Evolutionary conservation across 2,329 filamentous ascomycete genomes (phyloP), one percentile per base, ranked within the genome.

Genomic region (Cordyceps javanica): DNA sequence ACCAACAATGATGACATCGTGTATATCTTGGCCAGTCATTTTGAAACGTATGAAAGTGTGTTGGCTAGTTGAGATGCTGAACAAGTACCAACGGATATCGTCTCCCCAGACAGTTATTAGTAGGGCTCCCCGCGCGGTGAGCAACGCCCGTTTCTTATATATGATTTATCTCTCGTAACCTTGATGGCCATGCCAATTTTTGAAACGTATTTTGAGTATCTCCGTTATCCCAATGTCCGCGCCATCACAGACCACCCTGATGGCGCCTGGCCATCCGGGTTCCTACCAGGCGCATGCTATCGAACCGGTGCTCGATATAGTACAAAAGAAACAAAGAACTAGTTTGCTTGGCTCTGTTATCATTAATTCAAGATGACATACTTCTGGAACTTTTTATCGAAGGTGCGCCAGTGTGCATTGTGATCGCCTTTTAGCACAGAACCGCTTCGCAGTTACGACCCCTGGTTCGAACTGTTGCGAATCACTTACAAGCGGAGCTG

Each of bases 1-100:
- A 9, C 89, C 89, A 41, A 92, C 73, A 66, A 91, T 87, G 59
- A 90, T 72, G 8, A 91, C 82, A 66, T 91, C 87, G 70, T 83
- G 79, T 50, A 83, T 61, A 1, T 74, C 72, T 1, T 50, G 38
- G 7, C 32, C 39, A 10, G 30, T 16, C 56, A 58, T 58, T 45
- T 46, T 36, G 4, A 34, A 14, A 32, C 1, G 6, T 21, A 21
- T 19, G 5, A 19, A 2, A 5, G 3, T 32, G 7, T 16, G 6
- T 30, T 16, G n/a, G 26, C 30, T 16, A 25, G 41, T n/a, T 26
- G 16, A 16, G n/a, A 14, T 39, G 26, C 10, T 21, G 14, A 2
- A 28, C n/a, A 23, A 55, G 32, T 13, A 4, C 6, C 16, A 16
- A 13, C 2, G 26, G 14, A 14, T 13, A 19, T 49, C 7, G 26